These are phyloP conservation scores for Fusarium mundagurra DNA, from an alignment of 2,329 filamentous ascomycete genomes.

Conservation along the genomic window DNA sequence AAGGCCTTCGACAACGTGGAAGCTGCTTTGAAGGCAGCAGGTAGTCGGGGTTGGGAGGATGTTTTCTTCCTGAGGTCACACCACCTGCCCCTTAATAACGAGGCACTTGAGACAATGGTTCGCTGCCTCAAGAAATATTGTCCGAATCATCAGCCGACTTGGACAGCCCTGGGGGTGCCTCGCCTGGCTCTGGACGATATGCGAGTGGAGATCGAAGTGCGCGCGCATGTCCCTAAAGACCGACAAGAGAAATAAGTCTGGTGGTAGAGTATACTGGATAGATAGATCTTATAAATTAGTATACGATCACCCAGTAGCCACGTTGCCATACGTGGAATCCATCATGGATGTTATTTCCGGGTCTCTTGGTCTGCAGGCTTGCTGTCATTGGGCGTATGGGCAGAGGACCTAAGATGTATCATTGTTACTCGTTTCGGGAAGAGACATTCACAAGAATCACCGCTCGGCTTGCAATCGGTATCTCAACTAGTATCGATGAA, in stretches of 20 bases:
- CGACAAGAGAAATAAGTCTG: background rate
- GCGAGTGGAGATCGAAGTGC: background rate
- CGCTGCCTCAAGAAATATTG: background rate
- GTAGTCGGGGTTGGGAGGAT: background rate
- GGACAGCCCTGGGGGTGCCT: background rate
- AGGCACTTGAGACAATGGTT: background rate
- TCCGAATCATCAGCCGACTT: background rate
- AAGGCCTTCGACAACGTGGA: background rate
- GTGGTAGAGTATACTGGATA: accelerated
- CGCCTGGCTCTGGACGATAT: background rate
- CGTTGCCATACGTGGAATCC: background rate
- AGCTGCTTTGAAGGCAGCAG: background rate
- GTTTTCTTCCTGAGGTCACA: background rate
- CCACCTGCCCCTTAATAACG: background rate
- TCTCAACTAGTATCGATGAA: background rate
- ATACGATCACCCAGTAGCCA: background rate
- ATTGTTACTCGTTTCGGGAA: too few relatives aligned
- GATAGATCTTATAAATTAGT: accelerated
- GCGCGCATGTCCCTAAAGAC: background rate
- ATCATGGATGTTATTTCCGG: background rate
- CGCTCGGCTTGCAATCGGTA: accelerated
- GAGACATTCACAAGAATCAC: background rate
- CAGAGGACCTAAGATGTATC: background rate
- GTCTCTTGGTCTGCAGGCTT: background rate
- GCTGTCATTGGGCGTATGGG: too few relatives aligned